phyloP scores from a whole-genome alignment of 2,329 filamentous ascomycete genomes.

The Chrysoporthe puriensis region DNA sequence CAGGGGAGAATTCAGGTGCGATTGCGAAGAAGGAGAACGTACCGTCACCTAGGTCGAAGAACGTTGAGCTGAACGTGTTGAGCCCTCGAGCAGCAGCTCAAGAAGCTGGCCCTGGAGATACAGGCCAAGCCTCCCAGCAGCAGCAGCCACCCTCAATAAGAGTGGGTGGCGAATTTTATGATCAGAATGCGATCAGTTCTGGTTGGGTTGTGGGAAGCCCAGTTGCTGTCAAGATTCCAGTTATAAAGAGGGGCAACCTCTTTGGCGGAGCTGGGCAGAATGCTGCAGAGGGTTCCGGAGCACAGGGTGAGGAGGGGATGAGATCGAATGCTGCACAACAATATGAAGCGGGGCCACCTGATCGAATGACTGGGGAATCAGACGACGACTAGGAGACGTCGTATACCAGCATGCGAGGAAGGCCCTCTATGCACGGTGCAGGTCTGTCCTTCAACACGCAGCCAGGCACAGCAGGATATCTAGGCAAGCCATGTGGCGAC shows the following conservation, averaged over 20 bases:
- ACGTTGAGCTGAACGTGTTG: conserved; percentile 2
- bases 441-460: conserved; percentile 13
- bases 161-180: conserved; percentile 18
- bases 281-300: background rate
- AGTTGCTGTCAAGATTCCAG: conserved; percentile 24
- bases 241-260: conserved; percentile 11
- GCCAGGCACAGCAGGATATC: background rate
- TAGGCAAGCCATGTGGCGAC: conserved; percentile 24
- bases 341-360: conserved; percentile 1
- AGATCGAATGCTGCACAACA: background rate
- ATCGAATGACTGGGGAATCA: conserved; percentile 23
- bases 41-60: background rate
- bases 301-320: background rate
- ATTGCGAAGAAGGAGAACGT: background rate
- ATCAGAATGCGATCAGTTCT: conserved; percentile 21
- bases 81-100: conserved; percentile 24
- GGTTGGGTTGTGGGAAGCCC: conserved; percentile 21
- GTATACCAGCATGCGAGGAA: conserved; percentile 20
- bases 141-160: background rate
- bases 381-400: conserved; percentile 28
- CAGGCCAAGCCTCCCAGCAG: background rate
- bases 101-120: background rate
- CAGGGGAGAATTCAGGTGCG: conserved; percentile 30
- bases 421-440: conserved; percentile 19
- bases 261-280: conserved; percentile 1